Evolutionary conservation across 768 basidiomycete species (phyloP), one percentile per base, ranked within the genome.

Genomic region (Cyclocybe cylindracea): DNA sequence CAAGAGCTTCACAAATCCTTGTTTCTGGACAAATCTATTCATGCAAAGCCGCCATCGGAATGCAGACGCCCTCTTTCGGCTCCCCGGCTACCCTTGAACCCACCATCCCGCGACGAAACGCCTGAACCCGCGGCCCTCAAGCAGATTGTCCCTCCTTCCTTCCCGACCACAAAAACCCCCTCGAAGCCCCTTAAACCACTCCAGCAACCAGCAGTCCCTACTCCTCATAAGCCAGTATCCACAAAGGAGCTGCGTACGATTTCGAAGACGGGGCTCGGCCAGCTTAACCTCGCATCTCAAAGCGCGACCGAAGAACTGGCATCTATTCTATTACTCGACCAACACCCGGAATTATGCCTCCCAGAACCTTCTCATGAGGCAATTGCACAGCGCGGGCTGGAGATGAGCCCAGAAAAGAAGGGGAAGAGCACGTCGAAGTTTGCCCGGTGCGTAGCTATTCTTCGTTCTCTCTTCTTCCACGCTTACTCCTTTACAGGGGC

Each of bases 391-490:
- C 75, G 82, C n/a, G 85, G 83, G 1, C 58, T 87, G 36, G 74
- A 75, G 53, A 59, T 83, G 47, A 87, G 84, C 64, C 85, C 85
- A 0, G 75, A 80, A 56, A 86, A 85, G 66, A 67, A 67, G 16
- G 67, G 52, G 0, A 72, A 70, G 43, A 77, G 75, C 61, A 71
- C 68, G 24, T 63, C 67, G 31, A 82, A 75, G 56, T 78, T 78
- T 39, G 44, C 76, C 38, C 73, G 80, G 84, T 84, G 53, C 39
- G 75, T 69, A 24, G 16, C 39, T 33, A 7, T 33, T 41, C 9
- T 7, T 11, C 19, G 53, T 39, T 49, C 44, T 24, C 32, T 18
- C 33, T 46, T 47, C 33, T 39, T 24, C 35, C 35, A 32, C 5
- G 39, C 4, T 33, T 45, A 36, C 9, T 35, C 35, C 34, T 40